These are phyloP conservation scores for Pezicula radicicola DNA, from an alignment of 2,329 filamentous ascomycete species.

Conservation along the genomic window DNA sequence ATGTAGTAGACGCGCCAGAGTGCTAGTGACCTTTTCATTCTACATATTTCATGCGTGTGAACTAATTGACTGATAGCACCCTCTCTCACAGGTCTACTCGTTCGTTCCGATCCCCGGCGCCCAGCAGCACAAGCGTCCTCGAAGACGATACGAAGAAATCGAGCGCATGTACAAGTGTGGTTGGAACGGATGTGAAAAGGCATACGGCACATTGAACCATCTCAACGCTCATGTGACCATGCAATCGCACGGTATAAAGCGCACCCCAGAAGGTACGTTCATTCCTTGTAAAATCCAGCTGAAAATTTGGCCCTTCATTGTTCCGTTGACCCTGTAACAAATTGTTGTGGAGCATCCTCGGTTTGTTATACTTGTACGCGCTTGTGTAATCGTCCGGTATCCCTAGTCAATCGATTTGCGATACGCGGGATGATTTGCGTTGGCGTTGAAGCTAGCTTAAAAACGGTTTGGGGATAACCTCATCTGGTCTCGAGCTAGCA, in stretches of 20 bases:
- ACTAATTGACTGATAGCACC: slow-evolving; percentile 33
- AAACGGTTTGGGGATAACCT: slow-evolving; percentile 42
- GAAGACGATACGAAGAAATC: slow-evolving; percentile 94
- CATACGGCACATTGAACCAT: slow-evolving; percentile 96
- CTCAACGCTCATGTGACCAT: slow-evolving; percentile 98
- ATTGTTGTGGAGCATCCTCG: no score
- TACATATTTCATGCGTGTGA: not conserved
- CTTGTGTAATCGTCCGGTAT: slow-evolving; percentile 12
- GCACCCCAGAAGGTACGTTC: slow-evolving; percentile 90
- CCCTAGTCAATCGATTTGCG: slow-evolving; percentile 8
- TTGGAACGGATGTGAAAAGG: slow-evolving; percentile 98
- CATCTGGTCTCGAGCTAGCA: slow-evolving; percentile 37
- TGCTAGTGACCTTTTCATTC: slow-evolving; percentile 2
- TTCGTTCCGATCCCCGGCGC: slow-evolving; percentile 97
- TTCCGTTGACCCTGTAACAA: not conserved
- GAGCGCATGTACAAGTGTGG: slow-evolving; percentile 99
- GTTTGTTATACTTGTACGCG: slow-evolving; percentile 1
- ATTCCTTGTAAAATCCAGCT: not conserved
- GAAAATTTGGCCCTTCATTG: not conserved
- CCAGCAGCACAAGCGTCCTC: slow-evolving; percentile 93
- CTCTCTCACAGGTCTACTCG: slow-evolving; percentile 81
- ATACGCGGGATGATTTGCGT: slow-evolving; percentile 27
- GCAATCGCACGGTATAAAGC: slow-evolving; percentile 93
- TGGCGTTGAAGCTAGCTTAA: slow-evolving; percentile 45
- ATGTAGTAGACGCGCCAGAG: not conserved